Conservation (phyloP, 257 asterid genomes). For the Solanum dulcamara region DNA sequence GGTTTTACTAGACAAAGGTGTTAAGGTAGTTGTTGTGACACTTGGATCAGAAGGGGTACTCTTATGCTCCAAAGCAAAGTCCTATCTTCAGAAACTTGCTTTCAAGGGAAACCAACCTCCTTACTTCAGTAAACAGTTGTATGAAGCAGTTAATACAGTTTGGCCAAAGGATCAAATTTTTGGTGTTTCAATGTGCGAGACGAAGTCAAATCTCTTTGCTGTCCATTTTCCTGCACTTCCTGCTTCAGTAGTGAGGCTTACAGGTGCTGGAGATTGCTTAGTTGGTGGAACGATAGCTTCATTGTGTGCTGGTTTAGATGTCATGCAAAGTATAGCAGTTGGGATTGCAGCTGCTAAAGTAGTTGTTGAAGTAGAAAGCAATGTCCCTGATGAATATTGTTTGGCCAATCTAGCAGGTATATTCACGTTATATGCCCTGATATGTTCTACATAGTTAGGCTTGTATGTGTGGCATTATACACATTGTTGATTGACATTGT, state of each 20-base stretch:
- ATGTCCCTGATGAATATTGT: constrained; percentile 48
- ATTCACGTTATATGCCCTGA: too few species aligned
- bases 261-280: constrained; percentile 94
- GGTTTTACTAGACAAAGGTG: constrained; percentile 72
- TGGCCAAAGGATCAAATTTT: constrained; percentile 32
- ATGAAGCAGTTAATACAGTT: constrained; percentile 27
- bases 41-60: constrained; percentile 73
- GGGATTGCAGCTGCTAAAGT: constrained; percentile 91
- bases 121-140: constrained; percentile 29
- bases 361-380: constrained; percentile 65
- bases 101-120: constrained; percentile 7
- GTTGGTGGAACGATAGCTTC: constrained; percentile 82
- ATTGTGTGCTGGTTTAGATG: constrained; percentile 62
- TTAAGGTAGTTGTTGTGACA: constrained; percentile 63
- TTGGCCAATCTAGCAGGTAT: constrained; percentile 53
- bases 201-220: constrained; percentile 19
- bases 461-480: background rate
- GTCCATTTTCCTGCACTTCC: constrained; percentile 76
- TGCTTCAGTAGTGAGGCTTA: constrained; percentile 59
- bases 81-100: constrained; percentile 11
- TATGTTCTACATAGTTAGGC: background rate
- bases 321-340: constrained; percentile 81
- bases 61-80: constrained; percentile 46
- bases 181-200: constrained; percentile 13
- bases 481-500: background rate